Conservation (phyloP, 2,329 filamentous ascomycete species). For the Parafenestella ontariensis region DNA sequence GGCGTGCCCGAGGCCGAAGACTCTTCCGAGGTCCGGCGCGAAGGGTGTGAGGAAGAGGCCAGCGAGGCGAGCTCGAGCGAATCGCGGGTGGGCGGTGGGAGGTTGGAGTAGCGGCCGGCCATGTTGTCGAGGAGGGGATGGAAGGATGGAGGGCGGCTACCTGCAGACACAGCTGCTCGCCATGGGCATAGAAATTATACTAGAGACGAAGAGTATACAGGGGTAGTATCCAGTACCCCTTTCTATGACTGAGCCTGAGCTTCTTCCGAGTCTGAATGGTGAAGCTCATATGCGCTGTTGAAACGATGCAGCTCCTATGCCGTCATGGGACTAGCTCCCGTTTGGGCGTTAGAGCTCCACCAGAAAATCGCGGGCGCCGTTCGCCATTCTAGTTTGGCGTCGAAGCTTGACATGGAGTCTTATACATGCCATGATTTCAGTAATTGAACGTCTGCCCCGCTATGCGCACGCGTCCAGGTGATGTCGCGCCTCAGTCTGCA, state of each 20-base stretch:
- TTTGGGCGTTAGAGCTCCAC: constrained; percentile 14
- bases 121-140: constrained; percentile 33
- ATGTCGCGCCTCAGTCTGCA: constrained; percentile 40
- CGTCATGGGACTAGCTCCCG: constrained; percentile 30
- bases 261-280: constrained; percentile 20
- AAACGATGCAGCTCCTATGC: constrained; percentile 22
- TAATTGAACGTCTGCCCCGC: constrained; percentile 4
- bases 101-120: constrained; percentile 48
- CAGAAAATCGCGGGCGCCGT: constrained; percentile 19
- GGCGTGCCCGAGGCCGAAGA: constrained; percentile 85
- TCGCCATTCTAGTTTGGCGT: constrained; percentile 7
- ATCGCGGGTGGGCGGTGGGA: constrained; percentile 69
- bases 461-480: constrained; percentile 27
- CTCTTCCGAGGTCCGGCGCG: constrained; percentile 69
- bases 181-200: constrained; percentile 26
- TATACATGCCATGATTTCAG: neutral
- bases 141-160: constrained; percentile 21
- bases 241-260: constrained; percentile 2
- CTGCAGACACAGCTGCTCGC: constrained; percentile 22
- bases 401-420: constrained; percentile 4
- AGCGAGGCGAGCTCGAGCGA: constrained; percentile 96
- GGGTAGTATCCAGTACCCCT: constrained; percentile 22
- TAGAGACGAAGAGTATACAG: constrained; percentile 4
- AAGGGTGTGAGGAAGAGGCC: constrained; percentile 78
- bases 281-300: constrained; percentile 26